A percentile compares a stretch with the other conserved stretches of the same genome.
phyloP scores from a whole-genome alignment of 257 asterid genomes.

The Capsicum chinense region DNA sequence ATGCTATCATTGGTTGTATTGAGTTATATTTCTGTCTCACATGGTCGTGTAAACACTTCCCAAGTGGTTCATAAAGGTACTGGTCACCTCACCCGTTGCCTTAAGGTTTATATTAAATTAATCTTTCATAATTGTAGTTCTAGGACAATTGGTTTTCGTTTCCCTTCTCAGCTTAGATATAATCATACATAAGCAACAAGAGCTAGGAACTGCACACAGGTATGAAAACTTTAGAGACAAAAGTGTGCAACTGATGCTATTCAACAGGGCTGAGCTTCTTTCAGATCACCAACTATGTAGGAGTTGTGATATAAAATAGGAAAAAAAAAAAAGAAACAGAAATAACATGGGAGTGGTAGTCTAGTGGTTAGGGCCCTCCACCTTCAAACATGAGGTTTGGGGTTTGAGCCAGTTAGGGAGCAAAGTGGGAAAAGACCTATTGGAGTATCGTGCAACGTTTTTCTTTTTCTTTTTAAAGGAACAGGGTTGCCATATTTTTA shows the following conservation, averaged over 20 bases:
- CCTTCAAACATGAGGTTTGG: conserved; percentile 16
- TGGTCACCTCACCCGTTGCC: background rate
- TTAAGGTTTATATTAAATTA: background rate
- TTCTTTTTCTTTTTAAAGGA: background rate
- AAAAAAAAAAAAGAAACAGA: background rate
- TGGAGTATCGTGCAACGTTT: background rate
- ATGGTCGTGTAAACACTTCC: conserved; percentile 15
- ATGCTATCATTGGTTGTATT: background rate
- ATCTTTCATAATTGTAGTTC: background rate
- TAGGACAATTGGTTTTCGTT: conserved; percentile 6
- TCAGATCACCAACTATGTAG: background rate
- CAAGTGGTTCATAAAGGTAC: background rate
- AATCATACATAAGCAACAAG: background rate
- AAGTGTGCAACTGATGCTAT: background rate
- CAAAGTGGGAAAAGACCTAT: conserved; percentile 3
- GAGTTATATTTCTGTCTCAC: conserved; percentile 10
- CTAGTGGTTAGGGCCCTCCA: conserved; percentile 4
- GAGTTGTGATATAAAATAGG: background rate
- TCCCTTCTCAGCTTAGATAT: conserved; percentile 2
- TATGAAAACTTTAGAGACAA: background rate
- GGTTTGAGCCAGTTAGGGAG: background rate
- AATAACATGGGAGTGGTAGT: conserved; percentile 14
- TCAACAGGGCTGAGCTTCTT: conserved; percentile 17
- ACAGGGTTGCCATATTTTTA: background rate
- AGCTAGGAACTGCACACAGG: background rate